These are phyloP conservation scores for Russula abietina DNA, from an alignment of 768 basidiomycete species.

Conservation along the genomic window DNA sequence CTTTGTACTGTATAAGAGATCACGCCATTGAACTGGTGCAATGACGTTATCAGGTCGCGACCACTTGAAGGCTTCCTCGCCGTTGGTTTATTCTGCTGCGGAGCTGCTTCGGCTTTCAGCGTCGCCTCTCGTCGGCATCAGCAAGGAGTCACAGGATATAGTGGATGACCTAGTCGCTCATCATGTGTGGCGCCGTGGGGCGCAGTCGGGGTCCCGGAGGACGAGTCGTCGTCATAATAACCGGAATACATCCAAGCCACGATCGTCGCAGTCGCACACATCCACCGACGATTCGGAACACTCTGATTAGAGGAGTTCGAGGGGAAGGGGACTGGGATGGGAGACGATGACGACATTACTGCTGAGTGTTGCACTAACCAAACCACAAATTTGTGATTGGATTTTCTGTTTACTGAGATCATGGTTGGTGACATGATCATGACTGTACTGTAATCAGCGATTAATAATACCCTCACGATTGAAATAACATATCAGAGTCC, in stretches of 20 bases:
- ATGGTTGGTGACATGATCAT: no score
- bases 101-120: constrained; percentile 21
- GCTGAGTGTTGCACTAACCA: no score
- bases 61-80: background rate
- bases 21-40: background rate
- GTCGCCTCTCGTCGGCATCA: constrained; percentile 24
- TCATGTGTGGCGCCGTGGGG: constrained; percentile 25
- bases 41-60: background rate
- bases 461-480: no score
- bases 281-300: constrained; percentile 15
- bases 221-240: background rate
- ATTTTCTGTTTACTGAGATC: no score
- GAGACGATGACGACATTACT: no score
- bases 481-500: no score
- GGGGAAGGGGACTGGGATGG: no score
- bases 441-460: no score
- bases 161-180: constrained; percentile 24
- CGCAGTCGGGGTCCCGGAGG: background rate
- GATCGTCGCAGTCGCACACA: background rate
- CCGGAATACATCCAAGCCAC: background rate
- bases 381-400: no score
- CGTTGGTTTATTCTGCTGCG: constrained; percentile 7
- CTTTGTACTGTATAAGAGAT: background rate
- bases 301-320: background rate
- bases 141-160: constrained; percentile 2